phyloP scores from a whole-genome alignment of 2,329 filamentous ascomycete genomes.

The Fusarium sp. region DNA sequence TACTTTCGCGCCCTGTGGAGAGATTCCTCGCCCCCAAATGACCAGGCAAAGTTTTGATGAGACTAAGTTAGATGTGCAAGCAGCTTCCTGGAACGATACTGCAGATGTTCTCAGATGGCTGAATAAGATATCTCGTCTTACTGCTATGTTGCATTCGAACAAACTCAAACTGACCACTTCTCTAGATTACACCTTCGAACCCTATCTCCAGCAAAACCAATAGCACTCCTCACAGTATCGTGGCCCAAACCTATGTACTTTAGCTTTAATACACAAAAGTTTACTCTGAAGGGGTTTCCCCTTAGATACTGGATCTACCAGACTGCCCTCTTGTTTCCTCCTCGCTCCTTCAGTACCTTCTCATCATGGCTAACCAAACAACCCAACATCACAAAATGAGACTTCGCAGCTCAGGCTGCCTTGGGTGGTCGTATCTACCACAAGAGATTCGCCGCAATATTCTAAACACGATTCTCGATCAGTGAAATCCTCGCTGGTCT shows the following conservation, averaged over 20 bases:
- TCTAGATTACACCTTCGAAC: not conserved
- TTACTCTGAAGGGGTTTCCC: not conserved
- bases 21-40: not conserved
- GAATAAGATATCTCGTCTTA: not conserved
- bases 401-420: not conserved
- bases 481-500: not conserved
- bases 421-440: not conserved
- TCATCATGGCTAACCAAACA: not conserved
- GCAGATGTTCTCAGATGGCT: not conserved
- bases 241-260: not conserved
- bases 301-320: fast-evolving
- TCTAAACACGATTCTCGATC: not conserved
- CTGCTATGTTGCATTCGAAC: not conserved
- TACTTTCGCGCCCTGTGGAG: not conserved
- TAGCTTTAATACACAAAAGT: not conserved
- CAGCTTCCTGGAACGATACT: not conserved
- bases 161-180: not conserved
- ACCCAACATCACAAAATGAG: not conserved
- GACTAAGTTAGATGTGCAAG: not conserved
- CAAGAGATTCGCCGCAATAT: not conserved
- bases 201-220: not conserved
- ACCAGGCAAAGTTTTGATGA: not conserved
- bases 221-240: not conserved
- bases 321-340: not conserved
- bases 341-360: not conserved